A percentile compares a stretch with the other conserved stretches of the same genome.
Evolutionary conservation across 305 asterid species (phyloP).

Genomic region (Vinca major): DNA sequence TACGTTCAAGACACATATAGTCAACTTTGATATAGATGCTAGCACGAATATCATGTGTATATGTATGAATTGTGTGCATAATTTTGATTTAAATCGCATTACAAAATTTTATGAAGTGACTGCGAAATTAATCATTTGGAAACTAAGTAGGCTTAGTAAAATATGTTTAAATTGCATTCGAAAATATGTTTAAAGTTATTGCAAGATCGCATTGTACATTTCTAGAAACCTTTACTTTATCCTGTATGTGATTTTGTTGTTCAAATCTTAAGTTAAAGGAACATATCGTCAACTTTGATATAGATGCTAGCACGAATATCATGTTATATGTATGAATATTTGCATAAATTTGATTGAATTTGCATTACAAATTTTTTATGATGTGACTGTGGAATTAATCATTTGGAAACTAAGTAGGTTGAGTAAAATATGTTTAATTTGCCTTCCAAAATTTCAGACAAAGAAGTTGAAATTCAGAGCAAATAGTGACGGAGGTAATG

Average conservation of each 20-base stretch:
- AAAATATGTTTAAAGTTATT: not conserved
- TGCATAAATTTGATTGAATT: too few species aligned
- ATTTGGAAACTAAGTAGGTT: not conserved
- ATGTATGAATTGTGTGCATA: not conserved
- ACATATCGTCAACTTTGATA: not conserved
- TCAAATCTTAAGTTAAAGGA: not conserved
- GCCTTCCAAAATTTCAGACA: not conserved
- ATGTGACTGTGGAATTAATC: not conserved
- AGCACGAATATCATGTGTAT: not conserved
- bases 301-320: not conserved
- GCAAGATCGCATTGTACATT: conserved; percentile 18
- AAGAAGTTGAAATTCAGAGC: not conserved
- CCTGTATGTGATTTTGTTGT: not conserved
- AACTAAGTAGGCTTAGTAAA: not conserved
- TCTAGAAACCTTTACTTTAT: conserved; percentile 1
- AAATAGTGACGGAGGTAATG: not conserved
- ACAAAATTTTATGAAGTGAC: not conserved
- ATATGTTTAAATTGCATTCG: not conserved
- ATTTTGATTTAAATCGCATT: too few species aligned
- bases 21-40: not conserved
- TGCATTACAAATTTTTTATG: not conserved
- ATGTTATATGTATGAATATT: not conserved
- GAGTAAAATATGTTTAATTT: not conserved
- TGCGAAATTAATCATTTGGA: not conserved
- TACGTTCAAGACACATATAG: not conserved